phyloP scores from a whole-genome alignment of 2,329 filamentous ascomycete species.

The Phialophora expanda region DNA sequence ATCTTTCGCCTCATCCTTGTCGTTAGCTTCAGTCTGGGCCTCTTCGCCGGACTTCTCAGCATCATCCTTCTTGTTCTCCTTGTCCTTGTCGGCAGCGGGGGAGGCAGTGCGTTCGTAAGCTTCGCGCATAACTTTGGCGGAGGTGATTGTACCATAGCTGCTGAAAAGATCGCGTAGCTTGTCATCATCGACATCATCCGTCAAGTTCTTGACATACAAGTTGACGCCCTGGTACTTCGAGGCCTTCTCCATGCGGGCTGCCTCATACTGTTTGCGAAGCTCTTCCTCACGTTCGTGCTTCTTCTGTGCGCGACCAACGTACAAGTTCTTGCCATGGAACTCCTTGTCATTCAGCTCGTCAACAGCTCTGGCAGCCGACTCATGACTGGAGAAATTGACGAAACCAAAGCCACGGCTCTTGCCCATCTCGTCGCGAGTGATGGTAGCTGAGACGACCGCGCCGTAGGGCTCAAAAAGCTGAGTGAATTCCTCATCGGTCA shows the following conservation, averaged over 20 bases:
- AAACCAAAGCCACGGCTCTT: slow-evolving; percentile 97
- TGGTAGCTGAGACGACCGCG: slow-evolving; percentile 92
- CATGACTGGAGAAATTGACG: slow-evolving; percentile 93
- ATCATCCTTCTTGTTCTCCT: slow-evolving; percentile 61
- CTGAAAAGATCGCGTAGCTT: slow-evolving; percentile 94
- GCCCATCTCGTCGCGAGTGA: slow-evolving; percentile 85
- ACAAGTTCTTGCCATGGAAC: slow-evolving; percentile 92
- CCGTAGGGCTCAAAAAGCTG: slow-evolving; percentile 89
- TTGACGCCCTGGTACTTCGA: slow-evolving; percentile 99
- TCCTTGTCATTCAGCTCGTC: slow-evolving; percentile 91
- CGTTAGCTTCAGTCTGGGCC: slow-evolving; percentile 52
- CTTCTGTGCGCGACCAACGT: slow-evolving; percentile 98
- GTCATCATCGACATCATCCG: slow-evolving; percentile 96
- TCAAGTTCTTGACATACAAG: slow-evolving; percentile 98
- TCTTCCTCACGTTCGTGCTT: slow-evolving; percentile 99
- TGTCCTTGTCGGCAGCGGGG: slow-evolving; percentile 54
- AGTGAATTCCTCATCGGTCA: slow-evolving; percentile 92
- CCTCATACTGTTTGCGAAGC: slow-evolving; percentile 97
- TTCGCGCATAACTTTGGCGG: slow-evolving; percentile 99
- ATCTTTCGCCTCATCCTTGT: slow-evolving; percentile 51
- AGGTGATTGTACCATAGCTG: slow-evolving; percentile 92
- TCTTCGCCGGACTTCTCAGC: slow-evolving; percentile 59
- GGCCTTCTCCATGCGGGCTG: slow-evolving; percentile 95
- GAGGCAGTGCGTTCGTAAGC: slow-evolving; percentile 55
- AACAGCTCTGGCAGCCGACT: slow-evolving; percentile 82